These are phyloP conservation scores for Polychytrium aggregatum DNA, from an alignment of 192 early-diverging fungal genomes.

Conservation along the genomic window DNA sequence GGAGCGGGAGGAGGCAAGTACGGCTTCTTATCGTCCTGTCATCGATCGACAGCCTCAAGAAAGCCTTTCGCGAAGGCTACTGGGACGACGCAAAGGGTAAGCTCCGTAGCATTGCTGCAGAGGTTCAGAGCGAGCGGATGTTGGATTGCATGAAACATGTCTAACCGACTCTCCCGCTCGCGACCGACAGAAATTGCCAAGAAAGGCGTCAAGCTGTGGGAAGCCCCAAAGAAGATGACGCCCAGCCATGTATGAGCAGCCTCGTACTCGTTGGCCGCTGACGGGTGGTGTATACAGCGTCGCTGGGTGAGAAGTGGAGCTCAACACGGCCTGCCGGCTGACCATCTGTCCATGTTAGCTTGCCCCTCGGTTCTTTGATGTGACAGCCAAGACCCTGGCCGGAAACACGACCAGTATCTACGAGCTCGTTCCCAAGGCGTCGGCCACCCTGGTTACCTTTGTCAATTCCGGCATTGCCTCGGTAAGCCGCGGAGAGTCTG, in stretches of 20 bases:
- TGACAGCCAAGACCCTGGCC: conserved; percentile 14
- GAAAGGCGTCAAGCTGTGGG: conserved; percentile 37
- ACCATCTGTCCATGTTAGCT: conserved; percentile 2
- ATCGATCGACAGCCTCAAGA: conserved; percentile 8
- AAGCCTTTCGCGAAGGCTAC: conserved; percentile 23
- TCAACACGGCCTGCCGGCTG: background rate
- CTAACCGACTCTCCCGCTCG: background rate
- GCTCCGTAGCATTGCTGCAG: too few relatives aligned
- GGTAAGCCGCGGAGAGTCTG: too few relatives aligned
- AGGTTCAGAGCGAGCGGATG: background rate
- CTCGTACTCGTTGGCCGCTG: too few relatives aligned
- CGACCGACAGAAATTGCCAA: conserved; percentile 21
- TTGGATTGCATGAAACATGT: background rate
- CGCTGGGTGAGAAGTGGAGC: too few relatives aligned
- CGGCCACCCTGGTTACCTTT: conserved; percentile 25
- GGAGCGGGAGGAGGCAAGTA: too few relatives aligned
- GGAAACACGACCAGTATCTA: conserved; percentile 14
- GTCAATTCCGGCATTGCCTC: conserved; percentile 34
- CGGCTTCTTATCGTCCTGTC: too few relatives aligned
- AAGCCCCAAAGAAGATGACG: conserved; percentile 17
- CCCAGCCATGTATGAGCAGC: conserved; percentile 9
- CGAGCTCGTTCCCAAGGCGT: conserved; percentile 6
- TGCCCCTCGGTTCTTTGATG: conserved; percentile 21
- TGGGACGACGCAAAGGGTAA: conserved; percentile 26
- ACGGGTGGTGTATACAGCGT: too few relatives aligned